phyloP scores from a whole-genome alignment of 2,329 filamentous ascomycete species.

The Phyllosticta citriasiana region DNA sequence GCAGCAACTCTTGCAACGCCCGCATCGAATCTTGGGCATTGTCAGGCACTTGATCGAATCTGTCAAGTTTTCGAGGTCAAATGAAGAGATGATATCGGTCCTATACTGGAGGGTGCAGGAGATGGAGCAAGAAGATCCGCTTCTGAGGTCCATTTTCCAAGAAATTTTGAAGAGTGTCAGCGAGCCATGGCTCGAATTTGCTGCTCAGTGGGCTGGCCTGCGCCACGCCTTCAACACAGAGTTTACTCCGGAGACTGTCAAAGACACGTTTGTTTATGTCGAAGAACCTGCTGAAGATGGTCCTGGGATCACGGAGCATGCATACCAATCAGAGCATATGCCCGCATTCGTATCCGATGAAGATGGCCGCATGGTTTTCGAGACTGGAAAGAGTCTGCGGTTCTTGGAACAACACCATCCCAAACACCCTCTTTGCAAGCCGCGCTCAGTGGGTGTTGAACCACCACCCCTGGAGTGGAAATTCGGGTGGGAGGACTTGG shows the following conservation, averaged over 20 bases:
- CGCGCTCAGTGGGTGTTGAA: slow-evolving; percentile 38
- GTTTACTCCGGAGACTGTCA: not conserved
- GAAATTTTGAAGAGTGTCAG: slow-evolving; percentile 56
- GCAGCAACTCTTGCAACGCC: slow-evolving; percentile 31
- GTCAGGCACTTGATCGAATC: slow-evolving; percentile 40
- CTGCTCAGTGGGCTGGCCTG: slow-evolving; percentile 68
- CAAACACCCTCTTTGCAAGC: slow-evolving; percentile 54
- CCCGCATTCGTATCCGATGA: slow-evolving; percentile 63
- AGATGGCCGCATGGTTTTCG: slow-evolving; percentile 62
- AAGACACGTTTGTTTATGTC: slow-evolving; percentile 18
- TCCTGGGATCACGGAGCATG: slow-evolving; percentile 38
- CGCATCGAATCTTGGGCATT: slow-evolving; percentile 44
- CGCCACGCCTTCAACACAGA: slow-evolving; percentile 17
- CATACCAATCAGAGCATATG: slow-evolving; percentile 55
- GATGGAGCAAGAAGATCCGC: slow-evolving; percentile 52
- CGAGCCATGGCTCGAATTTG: slow-evolving; percentile 55
- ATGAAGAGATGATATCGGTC: slow-evolving; percentile 29
- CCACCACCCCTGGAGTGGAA: slow-evolving; percentile 57
- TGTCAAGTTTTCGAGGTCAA: slow-evolving; percentile 33
- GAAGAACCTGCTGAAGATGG: slow-evolving; percentile 19
- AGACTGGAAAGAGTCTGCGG: slow-evolving; percentile 66
- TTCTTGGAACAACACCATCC: slow-evolving; percentile 63
- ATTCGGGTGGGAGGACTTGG: slow-evolving; percentile 62
- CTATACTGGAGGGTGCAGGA: slow-evolving; percentile 30
- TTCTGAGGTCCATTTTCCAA: slow-evolving; percentile 54